Base-by-base conservation (phyloP, 768 basidiomycete genomes). In the Saitozyma podzolica region DNA sequence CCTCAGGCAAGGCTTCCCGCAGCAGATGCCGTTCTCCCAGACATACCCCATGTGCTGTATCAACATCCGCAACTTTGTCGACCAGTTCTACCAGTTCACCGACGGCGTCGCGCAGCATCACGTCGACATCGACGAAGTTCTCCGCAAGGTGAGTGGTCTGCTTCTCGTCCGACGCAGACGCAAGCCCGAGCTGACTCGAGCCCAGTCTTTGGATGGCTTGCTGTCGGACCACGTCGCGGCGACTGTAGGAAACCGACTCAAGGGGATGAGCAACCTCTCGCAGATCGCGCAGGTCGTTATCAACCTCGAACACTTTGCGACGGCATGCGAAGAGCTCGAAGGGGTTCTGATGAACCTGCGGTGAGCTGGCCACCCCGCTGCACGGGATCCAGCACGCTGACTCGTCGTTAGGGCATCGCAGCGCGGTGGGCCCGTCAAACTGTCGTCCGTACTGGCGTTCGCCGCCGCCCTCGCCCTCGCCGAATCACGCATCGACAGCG, bases 31-130 rank as follows among this genome's bases (percentile, higher is more conserved):
- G 0, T 99, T 95, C 90, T 98, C 95, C 0, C 89, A 90, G 76
- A 89, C 90, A 0, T 98, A 97, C 79, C 90, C 92, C 69, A 82
- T 90, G n/a, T 95, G 91, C 72, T 97, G 95, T 76, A 89, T 91
- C 82, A 81, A 95, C 87, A 89, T 95, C 62, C 87, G 91, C 29
- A 83, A 83, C 49, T 97, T 95, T 73, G 89, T 96, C 45, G 89
- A 93, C 69, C 92, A 91, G 70, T 98, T 96, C 81, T 95, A 97
- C 76, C 88, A 91, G 20, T 99, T 98, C 78, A 87, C 94, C 0
- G 96, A 99, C 69, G 95, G 95, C 9, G 90, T 96, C 6, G 87
- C 89, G 2, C 91, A 94, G 74, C 89, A 92, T 61, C 90, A 93
- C 77, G 85, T 89, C 49, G 89, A 94, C 74, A 90, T 94, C 40